Evolutionary conservation across 139 green algal genomes (phyloP).

Genomic region (Nannochloris sp.): DNA sequence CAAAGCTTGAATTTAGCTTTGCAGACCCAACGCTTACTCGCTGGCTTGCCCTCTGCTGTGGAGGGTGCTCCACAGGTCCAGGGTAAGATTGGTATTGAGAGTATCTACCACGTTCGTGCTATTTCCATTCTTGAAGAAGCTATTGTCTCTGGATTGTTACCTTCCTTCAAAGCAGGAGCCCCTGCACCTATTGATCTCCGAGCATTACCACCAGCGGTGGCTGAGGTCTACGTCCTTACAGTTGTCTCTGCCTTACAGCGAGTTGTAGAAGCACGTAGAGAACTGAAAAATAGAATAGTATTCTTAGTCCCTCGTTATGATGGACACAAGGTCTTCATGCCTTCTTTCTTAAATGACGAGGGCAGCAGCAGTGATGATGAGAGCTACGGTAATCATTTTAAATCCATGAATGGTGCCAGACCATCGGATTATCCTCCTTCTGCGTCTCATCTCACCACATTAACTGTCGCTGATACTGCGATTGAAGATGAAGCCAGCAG

Average conservation of each 20-base stretch:
- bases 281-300: slow-evolving; percentile 29
- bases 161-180: slow-evolving; percentile 11
- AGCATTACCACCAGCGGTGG: slow-evolving; percentile 53
- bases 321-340: slow-evolving; percentile 36
- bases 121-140: slow-evolving; percentile 43
- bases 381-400: not conserved
- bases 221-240: slow-evolving; percentile 63
- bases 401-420: not conserved
- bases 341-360: not conserved
- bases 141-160: slow-evolving; percentile 27
- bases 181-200: slow-evolving; percentile 49
- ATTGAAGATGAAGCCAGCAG: no score
- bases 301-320: slow-evolving; percentile 66
- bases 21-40: not conserved
- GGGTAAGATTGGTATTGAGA: slow-evolving; percentile 29
- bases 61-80: not conserved
- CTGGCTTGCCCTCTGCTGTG: not conserved
- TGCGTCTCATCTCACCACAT: not conserved
- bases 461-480: not conserved
- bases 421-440: no score
- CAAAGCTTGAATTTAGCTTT: not conserved
- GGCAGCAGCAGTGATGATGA: slow-evolving; percentile 1
- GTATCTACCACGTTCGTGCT: slow-evolving; percentile 33
- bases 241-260: slow-evolving; percentile 36
- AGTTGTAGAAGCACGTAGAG: slow-evolving; percentile 6